A percentile compares a stretch with the other conserved stretches of the same genome.
These are phyloP conservation scores for Xerophyta viscosa DNA, from an alignment of 106 monocot species.

Conservation along the genomic window DNA sequence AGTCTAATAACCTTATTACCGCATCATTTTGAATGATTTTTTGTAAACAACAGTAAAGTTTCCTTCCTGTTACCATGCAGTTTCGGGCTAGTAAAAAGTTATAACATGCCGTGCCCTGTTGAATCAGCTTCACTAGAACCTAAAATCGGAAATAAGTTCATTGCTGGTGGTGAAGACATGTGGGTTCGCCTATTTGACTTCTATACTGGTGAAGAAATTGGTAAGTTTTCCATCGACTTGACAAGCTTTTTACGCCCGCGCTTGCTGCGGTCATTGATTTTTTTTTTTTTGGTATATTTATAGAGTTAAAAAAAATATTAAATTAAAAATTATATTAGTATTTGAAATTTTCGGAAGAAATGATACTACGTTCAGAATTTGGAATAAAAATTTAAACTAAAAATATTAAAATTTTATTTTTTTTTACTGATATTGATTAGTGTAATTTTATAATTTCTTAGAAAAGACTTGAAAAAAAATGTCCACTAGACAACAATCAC, in stretches of 20 bases:
- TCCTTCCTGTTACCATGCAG: constrained; percentile 19
- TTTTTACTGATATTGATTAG: too few relatives aligned
- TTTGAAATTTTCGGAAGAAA: too few relatives aligned
- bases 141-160: constrained; percentile 59
- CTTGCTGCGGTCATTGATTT: background rate
- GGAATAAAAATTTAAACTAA: too few relatives aligned
- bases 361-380: too few relatives aligned
- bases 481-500: too few relatives aligned
- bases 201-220: constrained; percentile 74
- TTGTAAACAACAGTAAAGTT: background rate
- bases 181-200: constrained; percentile 96
- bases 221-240: constrained; percentile 22
- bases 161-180: constrained; percentile 98
- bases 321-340: too few relatives aligned
- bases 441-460: too few relatives aligned
- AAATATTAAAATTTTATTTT: too few relatives aligned
- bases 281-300: background rate
- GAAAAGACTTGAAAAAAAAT: too few relatives aligned
- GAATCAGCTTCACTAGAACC: constrained; percentile 97
- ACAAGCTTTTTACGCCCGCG: too few relatives aligned
- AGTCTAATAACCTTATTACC: constrained; percentile 3
- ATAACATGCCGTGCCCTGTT: constrained; percentile 81
- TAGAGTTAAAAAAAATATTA: too few relatives aligned
- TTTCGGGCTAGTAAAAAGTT: constrained; percentile 86
- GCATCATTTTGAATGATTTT: background rate